Evolutionary conservation across 176 grass and related monocot species (phyloP).

Genomic region (Oryza glaberrima): DNA sequence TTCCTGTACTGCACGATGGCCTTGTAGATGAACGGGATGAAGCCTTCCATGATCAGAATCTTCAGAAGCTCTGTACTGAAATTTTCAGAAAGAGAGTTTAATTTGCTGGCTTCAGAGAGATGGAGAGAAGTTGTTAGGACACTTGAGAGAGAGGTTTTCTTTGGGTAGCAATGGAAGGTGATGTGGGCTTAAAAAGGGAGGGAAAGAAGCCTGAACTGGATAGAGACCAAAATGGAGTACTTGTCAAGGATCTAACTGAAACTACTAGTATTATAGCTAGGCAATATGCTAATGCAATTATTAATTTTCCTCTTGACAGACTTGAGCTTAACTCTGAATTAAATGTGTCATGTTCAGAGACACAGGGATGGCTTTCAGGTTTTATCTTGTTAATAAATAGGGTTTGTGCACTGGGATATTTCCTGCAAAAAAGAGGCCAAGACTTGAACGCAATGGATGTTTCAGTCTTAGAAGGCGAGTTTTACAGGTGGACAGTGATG

Average conservation of each 20-base stretch:
- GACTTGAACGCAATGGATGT: constrained; percentile 64
- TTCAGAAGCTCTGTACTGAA: background rate
- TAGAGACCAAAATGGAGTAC: constrained; percentile 43
- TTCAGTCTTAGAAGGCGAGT: constrained; percentile 57
- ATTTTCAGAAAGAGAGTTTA: constrained; percentile 9
- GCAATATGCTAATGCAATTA: constrained; percentile 15
- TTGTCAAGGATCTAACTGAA: constrained; percentile 30
- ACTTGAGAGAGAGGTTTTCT: constrained; percentile 7
- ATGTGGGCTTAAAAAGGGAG: constrained; percentile 60
- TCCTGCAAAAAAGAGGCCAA: constrained; percentile 10
- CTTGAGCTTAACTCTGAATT: constrained; percentile 29
- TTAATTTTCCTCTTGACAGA: background rate
- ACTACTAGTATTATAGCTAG: background rate
- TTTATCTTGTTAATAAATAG: background rate
- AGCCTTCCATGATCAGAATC: constrained; percentile 61
- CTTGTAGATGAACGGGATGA: constrained; percentile 90
- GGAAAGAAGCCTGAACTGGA: constrained; percentile 42
- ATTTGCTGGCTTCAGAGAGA: constrained; percentile 21
- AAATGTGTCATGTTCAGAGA: constrained; percentile 11
- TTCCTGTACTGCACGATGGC: constrained; percentile 69
- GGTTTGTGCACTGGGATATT: constrained; percentile 6
- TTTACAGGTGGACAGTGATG: constrained; percentile 54
- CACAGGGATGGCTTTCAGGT: background rate
- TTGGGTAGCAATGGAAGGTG: background rate
- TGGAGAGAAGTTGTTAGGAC: constrained; percentile 19